Conservation (phyloP, 495 filamentous ascomycete genomes). For the Trichodelitschia bisporula region DNA sequence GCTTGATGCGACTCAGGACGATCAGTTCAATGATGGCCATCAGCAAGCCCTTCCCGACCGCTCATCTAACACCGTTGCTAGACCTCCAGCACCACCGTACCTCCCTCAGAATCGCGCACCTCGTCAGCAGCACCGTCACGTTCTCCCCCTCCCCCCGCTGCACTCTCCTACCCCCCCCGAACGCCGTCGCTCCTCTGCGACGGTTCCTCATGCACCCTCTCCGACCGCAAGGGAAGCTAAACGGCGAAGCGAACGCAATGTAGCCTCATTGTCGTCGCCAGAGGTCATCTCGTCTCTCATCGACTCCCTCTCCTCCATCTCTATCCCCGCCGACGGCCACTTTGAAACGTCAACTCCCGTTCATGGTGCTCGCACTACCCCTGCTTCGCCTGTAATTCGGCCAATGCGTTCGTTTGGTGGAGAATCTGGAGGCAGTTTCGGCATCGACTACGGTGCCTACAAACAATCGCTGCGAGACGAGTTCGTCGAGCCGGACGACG, state of each 20-base stretch:
- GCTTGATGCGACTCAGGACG: conserved; percentile 5
- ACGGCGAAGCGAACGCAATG: no score
- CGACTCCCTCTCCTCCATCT: conserved; percentile 73
- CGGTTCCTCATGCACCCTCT: no score
- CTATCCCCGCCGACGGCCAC: conserved; percentile 43
- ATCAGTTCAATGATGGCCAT: no score
- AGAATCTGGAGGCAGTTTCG: conserved; percentile 27
- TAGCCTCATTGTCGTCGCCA: conserved; percentile 44
- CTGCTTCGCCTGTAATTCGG: conserved; percentile 15
- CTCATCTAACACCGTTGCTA: no score
- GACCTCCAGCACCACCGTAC: no score
- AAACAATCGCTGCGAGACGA: conserved; percentile 17
- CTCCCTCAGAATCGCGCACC: no score
- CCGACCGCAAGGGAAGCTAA: no score
- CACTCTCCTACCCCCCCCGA: no score
- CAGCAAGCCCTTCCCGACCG: no score
- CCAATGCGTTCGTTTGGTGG: conserved; percentile 12
- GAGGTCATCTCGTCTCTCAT: conserved; percentile 89
- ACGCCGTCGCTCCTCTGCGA: no score
- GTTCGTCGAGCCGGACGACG: conserved; percentile 38
- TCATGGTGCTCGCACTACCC: conserved; percentile 15
- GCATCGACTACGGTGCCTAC: conserved; percentile 44
- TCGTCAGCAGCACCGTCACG: no score
- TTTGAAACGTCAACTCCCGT: conserved; percentile 42
- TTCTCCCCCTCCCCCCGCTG: no score